Percentiles rank a stretch among this genome's conserved stretches.
Conservation (phyloP, 1,284 basidiomycete species). For the Malassezia brasiliensis region DNA sequence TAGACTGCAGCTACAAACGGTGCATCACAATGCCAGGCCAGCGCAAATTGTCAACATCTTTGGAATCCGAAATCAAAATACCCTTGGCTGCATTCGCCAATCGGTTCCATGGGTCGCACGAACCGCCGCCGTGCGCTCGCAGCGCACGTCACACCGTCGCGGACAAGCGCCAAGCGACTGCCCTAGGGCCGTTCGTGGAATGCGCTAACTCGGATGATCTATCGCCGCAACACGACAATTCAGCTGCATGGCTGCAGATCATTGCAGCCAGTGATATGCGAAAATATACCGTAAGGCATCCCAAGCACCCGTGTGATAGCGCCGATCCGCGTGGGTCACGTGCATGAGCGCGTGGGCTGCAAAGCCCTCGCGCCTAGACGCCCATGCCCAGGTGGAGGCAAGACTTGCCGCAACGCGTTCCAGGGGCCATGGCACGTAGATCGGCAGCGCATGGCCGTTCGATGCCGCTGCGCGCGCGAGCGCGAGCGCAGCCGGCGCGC, state of each 20-base stretch:
- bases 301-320: too few relatives aligned
- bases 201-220: constrained; percentile 1
- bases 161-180: too few relatives aligned
- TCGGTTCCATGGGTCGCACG: too few relatives aligned
- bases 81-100: too few relatives aligned
- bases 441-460: constrained; percentile 4
- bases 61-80: too few relatives aligned
- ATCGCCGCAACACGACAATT: background rate
- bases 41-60: too few relatives aligned
- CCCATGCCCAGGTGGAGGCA: background rate
- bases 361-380: too few relatives aligned
- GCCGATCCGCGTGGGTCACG: background rate
- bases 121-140: too few relatives aligned
- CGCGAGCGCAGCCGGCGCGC: constrained; percentile 14
- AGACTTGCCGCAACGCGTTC: background rate
- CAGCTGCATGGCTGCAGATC: background rate
- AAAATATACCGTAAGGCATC: too few relatives aligned
- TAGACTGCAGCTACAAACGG: background rate
- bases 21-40: background rate
- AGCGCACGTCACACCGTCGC: too few relatives aligned
- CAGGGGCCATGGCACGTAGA: background rate
- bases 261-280: background rate
- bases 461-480: constrained; percentile 8
- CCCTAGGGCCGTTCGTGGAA: background rate
- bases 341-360: background rate